Evolutionary conservation across 495 filamentous ascomycete genomes (phyloP).

Genomic region (Talaromyces thailandensis): DNA sequence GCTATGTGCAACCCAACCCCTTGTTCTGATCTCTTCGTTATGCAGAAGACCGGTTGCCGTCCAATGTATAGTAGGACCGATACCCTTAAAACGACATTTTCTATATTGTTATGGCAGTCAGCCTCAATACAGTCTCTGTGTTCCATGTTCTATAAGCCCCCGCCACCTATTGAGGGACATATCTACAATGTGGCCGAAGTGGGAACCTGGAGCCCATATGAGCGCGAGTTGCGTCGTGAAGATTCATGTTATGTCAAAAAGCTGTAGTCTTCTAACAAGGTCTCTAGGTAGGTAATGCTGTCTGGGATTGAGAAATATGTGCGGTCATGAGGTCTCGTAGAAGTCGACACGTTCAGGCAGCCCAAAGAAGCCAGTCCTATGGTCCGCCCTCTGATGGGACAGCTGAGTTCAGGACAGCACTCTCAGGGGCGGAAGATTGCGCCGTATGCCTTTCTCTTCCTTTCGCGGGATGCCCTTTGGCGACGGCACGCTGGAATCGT

Average conservation of each 20-base stretch:
- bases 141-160: background rate
- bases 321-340: background rate
- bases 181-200: background rate
- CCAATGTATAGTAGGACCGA: background rate
- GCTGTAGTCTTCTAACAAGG: background rate
- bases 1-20: background rate
- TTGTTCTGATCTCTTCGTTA: background rate
- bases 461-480: background rate
- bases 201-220: background rate
- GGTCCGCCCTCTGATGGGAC: background rate
- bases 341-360: background rate
- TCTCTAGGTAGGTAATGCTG: background rate
- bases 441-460: background rate
- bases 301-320: background rate
- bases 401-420: background rate
- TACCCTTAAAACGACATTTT: no score
- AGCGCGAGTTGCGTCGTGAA: background rate
- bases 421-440: background rate
- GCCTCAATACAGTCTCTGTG: background rate
- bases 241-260: background rate
- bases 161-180: no score
- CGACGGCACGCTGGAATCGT: background rate
- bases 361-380: background rate
- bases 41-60: background rate
- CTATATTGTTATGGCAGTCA: no score